Evolutionary conservation across 2,329 filamentous ascomycete genomes (phyloP).

Genomic region (Xylaria sp.): DNA sequence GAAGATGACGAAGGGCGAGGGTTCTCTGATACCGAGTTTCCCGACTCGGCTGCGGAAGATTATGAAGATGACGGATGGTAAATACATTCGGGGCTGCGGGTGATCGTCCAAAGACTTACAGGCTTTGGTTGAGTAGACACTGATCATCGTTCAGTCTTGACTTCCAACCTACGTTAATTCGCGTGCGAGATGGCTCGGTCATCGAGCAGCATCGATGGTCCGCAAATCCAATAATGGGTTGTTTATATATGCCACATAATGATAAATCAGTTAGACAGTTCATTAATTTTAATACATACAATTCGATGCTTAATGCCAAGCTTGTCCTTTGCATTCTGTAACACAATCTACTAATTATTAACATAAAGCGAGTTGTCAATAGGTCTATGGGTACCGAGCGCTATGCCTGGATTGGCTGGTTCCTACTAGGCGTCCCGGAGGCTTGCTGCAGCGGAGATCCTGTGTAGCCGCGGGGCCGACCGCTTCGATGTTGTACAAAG

Average conservation of each 20-base stretch:
- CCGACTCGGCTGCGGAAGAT: conserved; percentile 34
- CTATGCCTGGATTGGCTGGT: not conserved
- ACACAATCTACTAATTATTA: too few species aligned
- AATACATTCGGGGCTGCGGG: not conserved
- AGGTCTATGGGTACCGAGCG: not conserved
- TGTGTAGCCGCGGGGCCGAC: too few species aligned
- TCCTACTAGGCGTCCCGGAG: too few species aligned
- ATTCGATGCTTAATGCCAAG: not conserved
- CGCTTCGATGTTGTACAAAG: too few species aligned
- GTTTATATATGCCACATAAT: not conserved
- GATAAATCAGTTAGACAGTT: not conserved
- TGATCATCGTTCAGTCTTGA: too few species aligned
- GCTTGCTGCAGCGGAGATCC: too few species aligned
- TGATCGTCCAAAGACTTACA: not conserved
- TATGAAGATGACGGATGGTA: conserved; percentile 28
- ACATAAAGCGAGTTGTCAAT: not conserved
- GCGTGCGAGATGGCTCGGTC: not conserved
- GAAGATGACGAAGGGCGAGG: conserved; percentile 21
- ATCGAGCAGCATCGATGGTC: not conserved
- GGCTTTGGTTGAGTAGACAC: not conserved
- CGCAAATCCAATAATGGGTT: not conserved
- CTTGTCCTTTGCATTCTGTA: not conserved
- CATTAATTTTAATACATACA: not conserved
- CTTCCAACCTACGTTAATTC: too few species aligned
- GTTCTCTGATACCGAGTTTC: conserved; percentile 32